Evolutionary conservation across 352 stramenopile species (phyloP), one percentile per base, ranked within the genome.

Genomic region (Globisporangium perplexum): DNA sequence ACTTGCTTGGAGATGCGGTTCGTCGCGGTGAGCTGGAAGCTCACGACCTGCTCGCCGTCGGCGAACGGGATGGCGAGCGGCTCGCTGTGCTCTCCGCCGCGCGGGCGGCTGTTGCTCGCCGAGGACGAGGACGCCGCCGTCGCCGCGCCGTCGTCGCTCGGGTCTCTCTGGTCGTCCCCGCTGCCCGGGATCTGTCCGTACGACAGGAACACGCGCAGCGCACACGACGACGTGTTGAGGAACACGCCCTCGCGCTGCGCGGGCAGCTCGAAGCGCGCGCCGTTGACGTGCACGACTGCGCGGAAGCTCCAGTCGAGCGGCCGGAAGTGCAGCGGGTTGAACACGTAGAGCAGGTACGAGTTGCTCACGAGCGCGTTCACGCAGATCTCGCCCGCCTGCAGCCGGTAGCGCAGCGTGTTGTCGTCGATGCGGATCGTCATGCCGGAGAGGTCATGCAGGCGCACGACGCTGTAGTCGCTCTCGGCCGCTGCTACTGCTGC

Each of bases 381-480:
- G 50, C 79, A 91, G 39, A 92, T 57, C 24, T 85, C 71, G 45
- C 72, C 59, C 3, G 66, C 48, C 28, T 77, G 66, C 4, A 89
- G 60, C n/a, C 65, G 62, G 62, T 91, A 93, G 18, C 81, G 71
- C 35, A 94, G 60, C 50, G 77, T 91, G 64, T 92, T 92, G 63
- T 94, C 84, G 46, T 94, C 84, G 38, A 92, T 84, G 56, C 70
- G 66, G 56, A 94, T 89, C 8, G 81, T 90, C 84, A 94, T 92
- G 0, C 84, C 84, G 4, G 84, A 86, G 43, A 94, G 65, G 50
- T 94, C 83, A 54, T 94, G 84, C 18, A 94, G 69, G 44, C 86
- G 87, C 30, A 88, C 49, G 2, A 63, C 55, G 22, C 63, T 54
- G 45, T 86, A 88, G 30, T 54, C 50, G n/a, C 43, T 42, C 7